Evolutionary conservation across 2,329 filamentous ascomycete genomes (phyloP).

Genomic region (Fusarium piperis): DNA sequence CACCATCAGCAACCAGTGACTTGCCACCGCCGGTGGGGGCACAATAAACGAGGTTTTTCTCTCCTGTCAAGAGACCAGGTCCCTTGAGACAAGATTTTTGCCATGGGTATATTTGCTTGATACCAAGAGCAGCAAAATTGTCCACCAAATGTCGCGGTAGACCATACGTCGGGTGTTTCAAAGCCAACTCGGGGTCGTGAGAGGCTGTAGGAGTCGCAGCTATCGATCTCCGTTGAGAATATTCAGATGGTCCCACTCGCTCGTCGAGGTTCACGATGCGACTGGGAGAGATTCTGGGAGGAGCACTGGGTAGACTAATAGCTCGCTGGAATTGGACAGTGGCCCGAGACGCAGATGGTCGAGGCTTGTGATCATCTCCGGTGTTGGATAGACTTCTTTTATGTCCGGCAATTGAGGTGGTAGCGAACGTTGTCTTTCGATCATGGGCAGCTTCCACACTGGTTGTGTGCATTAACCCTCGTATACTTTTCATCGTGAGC

Average conservation of each 20-base stretch:
- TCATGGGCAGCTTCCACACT: conserved; percentile 59
- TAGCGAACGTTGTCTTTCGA: conserved; percentile 50
- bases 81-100: conserved; percentile 78
- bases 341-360: background rate
- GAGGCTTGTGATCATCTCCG: conserved; percentile 16
- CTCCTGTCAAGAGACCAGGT: conserved; percentile 71
- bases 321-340: conserved; percentile 48
- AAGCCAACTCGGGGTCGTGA: conserved; percentile 64
- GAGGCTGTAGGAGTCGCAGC: conserved; percentile 63
- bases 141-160: conserved; percentile 68
- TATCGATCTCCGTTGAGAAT: conserved; percentile 64
- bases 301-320: conserved; percentile 44
- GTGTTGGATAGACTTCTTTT: conserved; percentile 54
- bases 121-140: conserved; percentile 74
- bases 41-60: conserved; percentile 79
- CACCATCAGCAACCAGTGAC: conserved; percentile 73
- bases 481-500: conserved; percentile 52
- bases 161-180: conserved; percentile 71
- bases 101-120: conserved; percentile 80
- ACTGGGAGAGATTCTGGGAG: conserved; percentile 52
- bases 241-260: conserved; percentile 55
- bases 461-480: conserved; percentile 58
- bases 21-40: conserved; percentile 83
- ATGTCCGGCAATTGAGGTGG: conserved; percentile 56
- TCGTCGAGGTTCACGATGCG: conserved; percentile 53